Evolutionary conservation across 306 rosid genomes (phyloP).

Genomic region (Cucumis hystrix): DNA sequence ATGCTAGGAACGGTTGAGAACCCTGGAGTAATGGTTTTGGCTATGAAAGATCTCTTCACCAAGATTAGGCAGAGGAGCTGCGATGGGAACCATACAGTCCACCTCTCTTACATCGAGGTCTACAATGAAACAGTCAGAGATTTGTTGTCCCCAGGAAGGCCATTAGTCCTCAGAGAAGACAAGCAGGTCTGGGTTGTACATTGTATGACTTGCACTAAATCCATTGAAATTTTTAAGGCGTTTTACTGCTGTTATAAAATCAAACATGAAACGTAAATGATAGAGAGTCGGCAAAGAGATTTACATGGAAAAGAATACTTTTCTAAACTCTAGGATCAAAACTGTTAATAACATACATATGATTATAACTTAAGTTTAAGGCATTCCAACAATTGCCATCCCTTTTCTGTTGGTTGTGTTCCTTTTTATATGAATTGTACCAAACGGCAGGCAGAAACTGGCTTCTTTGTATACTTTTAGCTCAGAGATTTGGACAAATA

Average conservation of each 20-base stretch:
- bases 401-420: neutral
- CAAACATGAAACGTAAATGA: too few species aligned
- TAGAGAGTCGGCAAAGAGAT: too few species aligned
- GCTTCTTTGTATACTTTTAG: neutral
- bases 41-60: slow-evolving; percentile 77
- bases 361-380: too few species aligned
- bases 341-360: too few species aligned
- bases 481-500: neutral
- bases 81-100: slow-evolving; percentile 83
- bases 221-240: neutral
- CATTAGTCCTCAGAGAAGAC: slow-evolving; percentile 89
- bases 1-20: slow-evolving; percentile 87
- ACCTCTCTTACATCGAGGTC: slow-evolving; percentile 89
- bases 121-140: slow-evolving; percentile 90
- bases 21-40: slow-evolving; percentile 98
- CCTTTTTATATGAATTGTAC: neutral
- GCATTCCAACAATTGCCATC: neutral
- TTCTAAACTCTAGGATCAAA: too few species aligned
- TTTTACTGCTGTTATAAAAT: neutral
- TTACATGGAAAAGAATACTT: too few species aligned
- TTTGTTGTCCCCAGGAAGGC: slow-evolving; percentile 91
- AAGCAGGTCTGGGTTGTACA: slow-evolving; percentile 43
- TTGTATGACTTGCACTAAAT: neutral
- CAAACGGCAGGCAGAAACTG: neutral
- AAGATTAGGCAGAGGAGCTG: slow-evolving; percentile 80